These are phyloP conservation scores for Chaetoceros tenuissimus DNA, from an alignment of 108 stramenopile genomes.

Conservation along the genomic window DNA sequence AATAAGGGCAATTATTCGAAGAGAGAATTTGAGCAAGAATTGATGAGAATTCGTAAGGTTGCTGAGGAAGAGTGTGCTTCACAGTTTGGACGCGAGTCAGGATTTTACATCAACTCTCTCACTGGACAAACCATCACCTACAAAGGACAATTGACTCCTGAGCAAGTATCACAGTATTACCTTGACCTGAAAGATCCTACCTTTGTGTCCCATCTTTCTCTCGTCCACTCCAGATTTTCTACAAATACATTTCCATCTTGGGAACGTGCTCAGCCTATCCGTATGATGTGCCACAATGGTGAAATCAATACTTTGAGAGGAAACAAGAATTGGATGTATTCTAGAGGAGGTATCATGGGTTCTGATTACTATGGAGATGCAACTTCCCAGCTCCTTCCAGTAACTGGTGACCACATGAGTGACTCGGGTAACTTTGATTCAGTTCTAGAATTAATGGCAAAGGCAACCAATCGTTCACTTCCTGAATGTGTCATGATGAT, in stretches of 20 bases:
- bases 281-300: constrained; percentile 97
- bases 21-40: constrained; percentile 86
- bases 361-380: constrained; percentile 81
- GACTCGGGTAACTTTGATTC: constrained; percentile 96
- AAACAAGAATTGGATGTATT: constrained; percentile 98
- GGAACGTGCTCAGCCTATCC: constrained; percentile 94
- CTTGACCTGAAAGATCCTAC: constrained; percentile 77
- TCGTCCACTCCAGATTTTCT: constrained; percentile 91
- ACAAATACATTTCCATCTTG: constrained; percentile 95
- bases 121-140: constrained; percentile 84
- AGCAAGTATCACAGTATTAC: constrained; percentile 90
- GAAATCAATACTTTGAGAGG: constrained; percentile 95
- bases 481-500: constrained; percentile 95
- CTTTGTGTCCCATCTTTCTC: constrained; percentile 80
- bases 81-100: constrained; percentile 73
- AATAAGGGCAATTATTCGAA: constrained; percentile 29
- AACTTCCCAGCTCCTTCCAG: constrained; percentile 74
- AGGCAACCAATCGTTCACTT: constrained; percentile 79
- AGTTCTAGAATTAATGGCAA: constrained; percentile 89
- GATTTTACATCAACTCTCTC: constrained; percentile 88
- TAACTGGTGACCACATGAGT: constrained; percentile 84
- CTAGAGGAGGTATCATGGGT: constrained; percentile 91
- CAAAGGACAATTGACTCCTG: constrained; percentile 94
- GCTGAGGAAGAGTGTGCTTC: constrained; percentile 72
- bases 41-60: constrained; percentile 81